Conservation (phyloP, 1,284 basidiomycete species). For the Nidula niveotomentosa region DNA sequence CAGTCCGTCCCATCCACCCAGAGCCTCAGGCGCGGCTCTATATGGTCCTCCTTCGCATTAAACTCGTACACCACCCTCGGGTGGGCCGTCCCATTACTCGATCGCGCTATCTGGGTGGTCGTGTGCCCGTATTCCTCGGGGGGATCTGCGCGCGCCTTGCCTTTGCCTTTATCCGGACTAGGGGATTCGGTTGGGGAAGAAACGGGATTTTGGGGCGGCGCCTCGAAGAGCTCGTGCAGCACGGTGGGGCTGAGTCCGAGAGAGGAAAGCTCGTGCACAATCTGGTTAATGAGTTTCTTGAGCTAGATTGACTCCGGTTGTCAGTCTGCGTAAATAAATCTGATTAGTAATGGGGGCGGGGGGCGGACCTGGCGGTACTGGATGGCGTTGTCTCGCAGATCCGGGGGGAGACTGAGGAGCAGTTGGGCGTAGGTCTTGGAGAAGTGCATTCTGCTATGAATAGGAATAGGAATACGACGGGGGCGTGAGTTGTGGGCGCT, state of each 20-base stretch:
- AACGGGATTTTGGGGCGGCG: conserved; percentile 10
- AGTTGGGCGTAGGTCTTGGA: conserved; percentile 77
- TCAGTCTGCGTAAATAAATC: background rate
- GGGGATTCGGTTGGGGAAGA: too few relatives aligned
- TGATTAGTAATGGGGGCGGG: background rate
- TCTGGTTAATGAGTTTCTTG: conserved; percentile 90
- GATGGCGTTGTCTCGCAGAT: conserved; percentile 77
- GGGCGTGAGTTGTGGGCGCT: too few relatives aligned
- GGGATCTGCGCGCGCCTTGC: background rate
- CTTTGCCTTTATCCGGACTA: conserved; percentile 6
- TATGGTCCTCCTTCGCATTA: conserved; percentile 39
- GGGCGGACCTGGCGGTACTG: conserved; percentile 78
- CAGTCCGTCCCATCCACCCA: conserved; percentile 15
- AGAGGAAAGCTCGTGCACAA: conserved; percentile 79
- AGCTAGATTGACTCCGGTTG: conserved; percentile 46
- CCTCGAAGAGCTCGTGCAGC: conserved; percentile 37
- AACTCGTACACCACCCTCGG: conserved; percentile 56
- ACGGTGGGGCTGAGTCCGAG: conserved; percentile 72
- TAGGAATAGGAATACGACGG: too few relatives aligned
- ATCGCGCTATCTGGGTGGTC: background rate
- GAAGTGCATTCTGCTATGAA: conserved; percentile 65
- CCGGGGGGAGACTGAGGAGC: conserved; percentile 70
- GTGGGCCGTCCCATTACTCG: background rate
- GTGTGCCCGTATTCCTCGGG: background rate
- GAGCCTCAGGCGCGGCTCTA: conserved; percentile 57